Evolutionary conservation across 2,329 filamentous ascomycete species (phyloP).

Genomic region (Cladophialophora carrionii): DNA sequence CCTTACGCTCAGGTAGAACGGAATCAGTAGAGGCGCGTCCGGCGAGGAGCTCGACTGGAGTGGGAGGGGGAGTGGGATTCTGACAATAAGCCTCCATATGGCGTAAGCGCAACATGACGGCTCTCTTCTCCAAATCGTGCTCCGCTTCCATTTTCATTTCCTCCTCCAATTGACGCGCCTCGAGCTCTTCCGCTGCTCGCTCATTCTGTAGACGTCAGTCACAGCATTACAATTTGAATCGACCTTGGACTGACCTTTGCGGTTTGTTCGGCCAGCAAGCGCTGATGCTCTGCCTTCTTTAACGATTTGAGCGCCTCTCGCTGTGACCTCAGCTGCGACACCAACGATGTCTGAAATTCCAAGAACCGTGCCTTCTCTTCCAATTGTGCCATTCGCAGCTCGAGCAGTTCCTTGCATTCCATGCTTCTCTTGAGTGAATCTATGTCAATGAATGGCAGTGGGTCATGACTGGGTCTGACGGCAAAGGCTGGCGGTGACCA

Average conservation of each 20-base stretch:
- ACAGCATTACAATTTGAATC: background rate
- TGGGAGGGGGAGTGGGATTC: conserved; percentile 46
- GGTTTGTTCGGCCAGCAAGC: conserved; percentile 44
- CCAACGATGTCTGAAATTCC: conserved; percentile 32
- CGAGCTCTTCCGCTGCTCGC: conserved; percentile 44
- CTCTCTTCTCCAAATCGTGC: conserved; percentile 49
- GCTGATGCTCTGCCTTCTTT: conserved; percentile 41
- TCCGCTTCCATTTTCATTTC: conserved; percentile 52
- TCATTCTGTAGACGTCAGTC: conserved; percentile 43
- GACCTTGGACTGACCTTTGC: conserved; percentile 43
- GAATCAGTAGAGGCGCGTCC: conserved; percentile 31
- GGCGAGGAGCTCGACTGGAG: conserved; percentile 39
- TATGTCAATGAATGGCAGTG: conserved; percentile 22
- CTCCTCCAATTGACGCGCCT: conserved; percentile 50
- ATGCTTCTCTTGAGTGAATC: conserved; percentile 34
- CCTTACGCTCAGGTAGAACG: conserved; percentile 41
- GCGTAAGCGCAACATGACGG: conserved; percentile 50
- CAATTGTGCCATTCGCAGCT: conserved; percentile 34
- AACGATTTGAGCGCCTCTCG: conserved; percentile 39
- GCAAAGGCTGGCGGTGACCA: conserved; percentile 30
- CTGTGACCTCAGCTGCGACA: conserved; percentile 29
- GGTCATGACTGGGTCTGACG: conserved; percentile 26
- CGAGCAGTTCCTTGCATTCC: conserved; percentile 34
- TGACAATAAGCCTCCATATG: conserved; percentile 54
- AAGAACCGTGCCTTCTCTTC: conserved; percentile 38